A percentile compares a stretch with the other conserved stretches of the same genome.
Evolutionary conservation across 805 yeast genomes (phyloP).

Genomic region (Starmerella sp.): DNA sequence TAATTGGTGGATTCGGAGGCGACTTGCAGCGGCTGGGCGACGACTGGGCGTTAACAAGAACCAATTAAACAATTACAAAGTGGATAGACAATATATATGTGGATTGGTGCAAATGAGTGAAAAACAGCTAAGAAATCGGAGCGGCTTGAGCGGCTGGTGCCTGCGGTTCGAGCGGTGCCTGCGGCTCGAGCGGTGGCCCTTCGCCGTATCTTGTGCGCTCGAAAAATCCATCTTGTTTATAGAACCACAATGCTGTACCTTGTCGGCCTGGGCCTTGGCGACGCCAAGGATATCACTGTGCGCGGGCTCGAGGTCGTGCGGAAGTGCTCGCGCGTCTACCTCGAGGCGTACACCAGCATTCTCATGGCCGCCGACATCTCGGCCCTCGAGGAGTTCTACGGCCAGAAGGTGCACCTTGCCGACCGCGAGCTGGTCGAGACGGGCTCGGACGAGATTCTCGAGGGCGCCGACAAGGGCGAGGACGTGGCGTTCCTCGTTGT

Average conservation of each 20-base stretch:
- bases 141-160: not conserved
- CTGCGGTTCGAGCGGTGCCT: not conserved
- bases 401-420: conserved; percentile 73
- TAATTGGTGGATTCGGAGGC: too few species aligned
- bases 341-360: conserved; percentile 92
- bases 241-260: conserved; percentile 58
- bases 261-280: conserved; percentile 83
- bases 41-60: too few species aligned
- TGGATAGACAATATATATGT: too few species aligned
- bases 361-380: conserved; percentile 80
- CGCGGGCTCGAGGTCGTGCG: conserved; percentile 81
- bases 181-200: not conserved
- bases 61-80: too few species aligned
- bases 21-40: too few species aligned
- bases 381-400: conserved; percentile 72
- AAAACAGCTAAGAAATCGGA: not conserved
- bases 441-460: conserved; percentile 73
- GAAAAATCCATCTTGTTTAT: not conserved
- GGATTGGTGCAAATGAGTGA: too few species aligned
- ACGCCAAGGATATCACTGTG: conserved; percentile 83
- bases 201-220: not conserved
- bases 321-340: conserved; percentile 77
- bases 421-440: conserved; percentile 91
- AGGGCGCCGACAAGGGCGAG: conserved; percentile 53
- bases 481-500: conserved; percentile 93